Evolutionary conservation across 495 filamentous ascomycete species (phyloP), one percentile per base, ranked within the genome.

Genomic region (Xylaria nigripes): DNA sequence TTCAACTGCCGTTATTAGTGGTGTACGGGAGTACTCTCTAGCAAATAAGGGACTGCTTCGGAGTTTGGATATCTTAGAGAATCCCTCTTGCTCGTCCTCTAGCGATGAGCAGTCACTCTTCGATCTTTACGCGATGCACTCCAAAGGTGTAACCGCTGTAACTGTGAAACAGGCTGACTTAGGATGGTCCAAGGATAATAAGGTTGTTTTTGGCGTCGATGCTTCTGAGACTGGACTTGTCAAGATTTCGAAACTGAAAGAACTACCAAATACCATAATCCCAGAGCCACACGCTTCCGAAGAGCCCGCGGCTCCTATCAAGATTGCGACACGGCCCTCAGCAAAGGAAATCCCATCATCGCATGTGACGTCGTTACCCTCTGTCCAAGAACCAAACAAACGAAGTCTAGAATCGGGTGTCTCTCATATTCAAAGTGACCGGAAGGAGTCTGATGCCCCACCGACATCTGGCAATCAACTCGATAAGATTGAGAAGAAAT

Each of bases 51-150:
- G 94, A 15, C 76, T 89, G 59, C 76, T 99, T 36, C 82, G 93
- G 63, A 97, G 93, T 67, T 61, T 99, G 55, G 89, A 92, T 61
- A 86, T 97, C 60, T 75, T 96, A 19, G 81, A 84, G 50, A 78
- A 76, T 45, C 78, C 81, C 0, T 68, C 71, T 15, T 67, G 76
- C 27, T 69, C 81, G 7, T 73, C 73, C n/a, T 70, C 75, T n/a
- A 71, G 70, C 27, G 77, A 81, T 18, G 79, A 81, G 15, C 69
- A 71, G 4, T 81, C 76, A 16, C 64, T 95, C 45, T 96, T 97
- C 60, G 94, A 97, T 73, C 80, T 99, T 7, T 99, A 97, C 68
- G 86, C 88, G 19, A 94, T 95, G 85, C 91, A 99, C 68, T 95
- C 93, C 7, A 93, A 89, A 68, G 94, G 94, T 55, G 90, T 96